Conservation (phyloP, 2,329 filamentous ascomycete species). For the Teratosphaeria destructans region DNA sequence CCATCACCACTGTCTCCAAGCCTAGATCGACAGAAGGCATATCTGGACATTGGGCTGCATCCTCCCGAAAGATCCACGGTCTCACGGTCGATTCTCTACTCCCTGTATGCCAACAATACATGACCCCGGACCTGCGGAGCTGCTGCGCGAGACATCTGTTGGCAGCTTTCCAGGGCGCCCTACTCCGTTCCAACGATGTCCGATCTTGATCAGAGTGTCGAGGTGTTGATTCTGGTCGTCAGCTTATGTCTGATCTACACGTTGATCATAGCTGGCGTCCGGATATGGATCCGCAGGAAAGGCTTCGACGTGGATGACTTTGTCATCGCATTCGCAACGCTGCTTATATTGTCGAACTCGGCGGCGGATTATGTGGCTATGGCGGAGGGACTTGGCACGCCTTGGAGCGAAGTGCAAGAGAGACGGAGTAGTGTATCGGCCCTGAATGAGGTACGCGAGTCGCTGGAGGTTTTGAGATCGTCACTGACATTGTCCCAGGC, state of each 20-base stretch:
- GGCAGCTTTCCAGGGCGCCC: not conserved
- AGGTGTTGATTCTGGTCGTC: constrained; percentile 19
- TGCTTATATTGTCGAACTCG: constrained; percentile 19
- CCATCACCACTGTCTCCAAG: not conserved
- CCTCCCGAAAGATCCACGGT: not conserved
- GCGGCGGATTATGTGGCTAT: constrained; percentile 20
- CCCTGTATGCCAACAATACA: not conserved
- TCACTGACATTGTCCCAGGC: constrained; percentile 11
- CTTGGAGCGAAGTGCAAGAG: constrained; percentile 8
- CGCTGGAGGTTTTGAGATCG: not conserved
- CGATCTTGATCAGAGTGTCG: constrained; percentile 15
- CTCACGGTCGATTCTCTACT: not conserved
- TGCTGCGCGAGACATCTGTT: not conserved
- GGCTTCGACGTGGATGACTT: constrained; percentile 21
- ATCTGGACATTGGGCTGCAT: not conserved
- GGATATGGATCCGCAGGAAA: constrained; percentile 20
- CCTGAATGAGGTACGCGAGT: constrained; percentile 16
- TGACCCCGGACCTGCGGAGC: not conserved
- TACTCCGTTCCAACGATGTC: constrained; percentile 9
- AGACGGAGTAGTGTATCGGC: constrained; percentile 6
- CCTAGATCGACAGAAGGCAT: not conserved
- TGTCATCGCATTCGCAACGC: constrained; percentile 19
- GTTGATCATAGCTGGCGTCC: constrained; percentile 18
- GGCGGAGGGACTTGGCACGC: constrained; percentile 17
- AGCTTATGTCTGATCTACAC: constrained; percentile 24